phyloP scores from a whole-genome alignment of 305 asterid species.

The Coffea humblotiana region DNA sequence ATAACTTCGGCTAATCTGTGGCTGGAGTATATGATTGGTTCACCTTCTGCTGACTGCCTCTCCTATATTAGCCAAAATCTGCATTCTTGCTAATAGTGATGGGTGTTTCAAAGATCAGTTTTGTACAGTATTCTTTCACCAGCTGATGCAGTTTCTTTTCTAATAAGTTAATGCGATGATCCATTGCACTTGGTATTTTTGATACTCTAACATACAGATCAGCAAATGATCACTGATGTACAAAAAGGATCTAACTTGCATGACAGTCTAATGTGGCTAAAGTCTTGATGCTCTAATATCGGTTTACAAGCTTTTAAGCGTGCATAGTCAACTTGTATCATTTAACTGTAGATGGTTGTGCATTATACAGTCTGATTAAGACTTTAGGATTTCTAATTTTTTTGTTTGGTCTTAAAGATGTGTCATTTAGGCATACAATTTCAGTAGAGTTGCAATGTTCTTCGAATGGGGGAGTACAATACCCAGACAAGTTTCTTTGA shows the following conservation, averaged over 20 bases:
- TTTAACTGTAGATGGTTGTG: background rate
- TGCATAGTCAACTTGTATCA: background rate
- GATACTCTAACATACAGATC: no score
- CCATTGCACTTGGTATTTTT: background rate
- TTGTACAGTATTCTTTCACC: background rate
- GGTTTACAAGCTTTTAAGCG: background rate
- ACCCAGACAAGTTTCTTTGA: background rate
- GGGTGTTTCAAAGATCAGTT: background rate
- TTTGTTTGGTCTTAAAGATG: background rate
- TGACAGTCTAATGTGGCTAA: background rate
- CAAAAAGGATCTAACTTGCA: background rate
- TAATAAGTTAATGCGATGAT: background rate
- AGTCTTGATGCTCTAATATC: no score
- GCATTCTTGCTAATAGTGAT: background rate
- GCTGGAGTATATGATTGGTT: background rate
- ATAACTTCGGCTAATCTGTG: background rate
- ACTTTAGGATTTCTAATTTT: background rate
- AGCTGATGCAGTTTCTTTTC: background rate
- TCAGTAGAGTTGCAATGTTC: background rate
- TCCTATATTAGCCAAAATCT: background rate
- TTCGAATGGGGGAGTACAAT: background rate
- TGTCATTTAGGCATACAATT: background rate
- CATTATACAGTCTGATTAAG: background rate
- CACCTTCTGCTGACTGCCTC: background rate
- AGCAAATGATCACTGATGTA: background rate